Conservation (phyloP, 805 yeast species). For the Yamadazyma philogaea region DNA sequence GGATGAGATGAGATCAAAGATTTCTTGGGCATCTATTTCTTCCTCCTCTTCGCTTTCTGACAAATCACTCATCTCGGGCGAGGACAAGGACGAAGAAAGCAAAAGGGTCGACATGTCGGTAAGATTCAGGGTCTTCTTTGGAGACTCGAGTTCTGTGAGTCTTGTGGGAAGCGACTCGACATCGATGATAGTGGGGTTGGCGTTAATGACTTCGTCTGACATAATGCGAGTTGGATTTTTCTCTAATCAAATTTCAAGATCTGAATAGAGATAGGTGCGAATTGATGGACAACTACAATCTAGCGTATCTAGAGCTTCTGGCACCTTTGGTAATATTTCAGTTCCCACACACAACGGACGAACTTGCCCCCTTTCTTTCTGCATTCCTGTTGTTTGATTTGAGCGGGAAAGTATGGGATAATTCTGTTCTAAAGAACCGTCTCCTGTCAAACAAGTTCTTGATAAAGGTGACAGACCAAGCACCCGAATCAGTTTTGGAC, state of each 20-base stretch:
- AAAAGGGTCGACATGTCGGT: constrained; percentile 26
- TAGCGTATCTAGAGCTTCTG: constrained; percentile 26
- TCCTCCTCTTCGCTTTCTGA: constrained; percentile 44
- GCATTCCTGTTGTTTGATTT: constrained; percentile 3
- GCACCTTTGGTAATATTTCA: constrained; percentile 31
- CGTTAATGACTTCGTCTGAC: constrained; percentile 52
- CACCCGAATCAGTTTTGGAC: background rate
- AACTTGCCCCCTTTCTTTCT: background rate
- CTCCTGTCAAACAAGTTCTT: constrained; percentile 31
- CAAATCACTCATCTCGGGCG: constrained; percentile 14
- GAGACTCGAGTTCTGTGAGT: constrained; percentile 14
- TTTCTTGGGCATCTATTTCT: constrained; percentile 82
- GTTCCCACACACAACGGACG: constrained; percentile 7
- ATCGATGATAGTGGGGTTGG: constrained; percentile 85
- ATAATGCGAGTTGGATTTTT: constrained; percentile 1
- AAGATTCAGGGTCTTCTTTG: background rate
- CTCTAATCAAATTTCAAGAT: too few species aligned
- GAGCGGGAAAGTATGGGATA: constrained; percentile 35
- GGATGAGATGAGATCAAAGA: constrained; percentile 78
- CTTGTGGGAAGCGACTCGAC: constrained; percentile 75
- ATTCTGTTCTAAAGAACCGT: constrained; percentile 34
- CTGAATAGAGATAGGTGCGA: background rate
- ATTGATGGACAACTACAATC: constrained; percentile 33
- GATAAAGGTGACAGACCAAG: constrained; percentile 15
- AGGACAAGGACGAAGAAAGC: constrained; percentile 21